Conservation (phyloP, 2,329 filamentous ascomycete species). For the Reticulascus tulasneorum region DNA sequence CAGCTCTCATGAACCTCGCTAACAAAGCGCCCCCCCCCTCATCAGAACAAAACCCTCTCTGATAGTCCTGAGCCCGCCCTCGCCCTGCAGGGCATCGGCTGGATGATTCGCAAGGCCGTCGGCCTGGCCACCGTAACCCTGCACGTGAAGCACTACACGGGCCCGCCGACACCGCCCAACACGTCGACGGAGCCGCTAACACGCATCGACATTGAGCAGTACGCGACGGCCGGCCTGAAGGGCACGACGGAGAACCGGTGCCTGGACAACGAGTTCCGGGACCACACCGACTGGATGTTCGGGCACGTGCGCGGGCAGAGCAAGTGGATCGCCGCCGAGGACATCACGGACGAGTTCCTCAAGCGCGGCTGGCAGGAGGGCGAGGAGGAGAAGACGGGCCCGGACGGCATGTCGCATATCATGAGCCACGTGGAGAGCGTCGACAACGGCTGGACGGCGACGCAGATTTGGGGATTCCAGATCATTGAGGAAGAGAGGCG, state of each 20-base stretch:
- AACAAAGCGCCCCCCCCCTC: background rate
- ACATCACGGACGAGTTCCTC: conserved; percentile 53
- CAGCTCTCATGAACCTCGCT: background rate
- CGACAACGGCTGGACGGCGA: conserved; percentile 50
- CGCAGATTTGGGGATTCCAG: conserved; percentile 61
- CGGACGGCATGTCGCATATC: conserved; percentile 59
- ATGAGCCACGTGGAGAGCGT: conserved; percentile 57
- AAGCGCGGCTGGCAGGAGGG: conserved; percentile 57
- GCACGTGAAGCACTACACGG: conserved; percentile 52
- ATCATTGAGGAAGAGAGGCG: conserved; percentile 46
- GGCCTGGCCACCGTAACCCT: conserved; percentile 65
- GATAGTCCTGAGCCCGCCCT: conserved; percentile 67
- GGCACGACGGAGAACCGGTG: conserved; percentile 57
- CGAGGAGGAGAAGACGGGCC: conserved; percentile 43
- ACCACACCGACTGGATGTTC: conserved; percentile 77
- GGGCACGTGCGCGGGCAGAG: conserved; percentile 63
- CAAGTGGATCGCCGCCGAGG: conserved; percentile 42
- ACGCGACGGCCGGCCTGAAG: conserved; percentile 65
- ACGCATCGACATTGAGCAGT: conserved; percentile 71
- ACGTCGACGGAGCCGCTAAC: conserved; percentile 36
- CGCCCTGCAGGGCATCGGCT: conserved; percentile 67
- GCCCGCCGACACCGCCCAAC: conserved; percentile 35
- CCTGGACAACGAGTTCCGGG: conserved; percentile 49
- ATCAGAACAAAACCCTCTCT: conserved; percentile 71
- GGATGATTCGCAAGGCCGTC: conserved; percentile 70